phyloP scores from a whole-genome alignment of 345 rosid species.

The Boechera divaricarpa region DNA sequence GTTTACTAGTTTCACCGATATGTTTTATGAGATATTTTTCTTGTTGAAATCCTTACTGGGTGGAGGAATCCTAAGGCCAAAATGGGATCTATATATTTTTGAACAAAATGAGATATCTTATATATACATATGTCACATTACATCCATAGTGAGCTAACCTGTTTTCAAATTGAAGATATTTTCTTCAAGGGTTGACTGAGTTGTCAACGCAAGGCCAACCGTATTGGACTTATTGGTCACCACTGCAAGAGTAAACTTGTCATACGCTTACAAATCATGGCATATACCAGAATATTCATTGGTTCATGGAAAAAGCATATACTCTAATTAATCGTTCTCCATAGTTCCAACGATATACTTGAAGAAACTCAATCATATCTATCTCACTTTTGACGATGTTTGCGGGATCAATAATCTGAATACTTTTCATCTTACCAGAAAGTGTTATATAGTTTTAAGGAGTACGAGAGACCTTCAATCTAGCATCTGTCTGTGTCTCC shows the following conservation, averaged over 20 bases:
- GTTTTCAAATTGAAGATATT: constrained; percentile 23
- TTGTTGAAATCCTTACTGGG: not conserved
- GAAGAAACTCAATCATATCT: constrained; percentile 34
- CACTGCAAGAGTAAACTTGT: constrained; percentile 54
- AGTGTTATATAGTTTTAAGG: not conserved
- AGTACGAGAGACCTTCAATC: not conserved
- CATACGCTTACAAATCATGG: constrained; percentile 27
- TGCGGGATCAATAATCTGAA: not conserved
- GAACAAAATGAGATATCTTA: constrained; percentile 15
- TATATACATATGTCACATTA: not conserved
- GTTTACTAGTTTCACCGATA: constrained; percentile 6
- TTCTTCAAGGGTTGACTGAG: constrained; percentile 66
- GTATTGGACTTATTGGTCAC: constrained; percentile 44
- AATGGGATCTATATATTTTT: not conserved
- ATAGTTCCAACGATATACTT: not conserved
- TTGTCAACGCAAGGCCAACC: constrained; percentile 79
- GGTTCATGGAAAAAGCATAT: constrained; percentile 17
- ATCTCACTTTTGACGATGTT: not conserved
- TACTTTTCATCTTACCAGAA: not conserved
- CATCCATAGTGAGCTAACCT: constrained; percentile 15
- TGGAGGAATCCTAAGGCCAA: constrained; percentile 1
- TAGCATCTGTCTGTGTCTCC: not conserved
- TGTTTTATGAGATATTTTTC: not conserved
- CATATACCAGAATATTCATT: constrained; percentile 23
- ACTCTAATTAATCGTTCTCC: not conserved